These are phyloP conservation scores for Vigna reflexopilosa DNA, from an alignment of 306 rosid genomes.

Conservation along the genomic window DNA sequence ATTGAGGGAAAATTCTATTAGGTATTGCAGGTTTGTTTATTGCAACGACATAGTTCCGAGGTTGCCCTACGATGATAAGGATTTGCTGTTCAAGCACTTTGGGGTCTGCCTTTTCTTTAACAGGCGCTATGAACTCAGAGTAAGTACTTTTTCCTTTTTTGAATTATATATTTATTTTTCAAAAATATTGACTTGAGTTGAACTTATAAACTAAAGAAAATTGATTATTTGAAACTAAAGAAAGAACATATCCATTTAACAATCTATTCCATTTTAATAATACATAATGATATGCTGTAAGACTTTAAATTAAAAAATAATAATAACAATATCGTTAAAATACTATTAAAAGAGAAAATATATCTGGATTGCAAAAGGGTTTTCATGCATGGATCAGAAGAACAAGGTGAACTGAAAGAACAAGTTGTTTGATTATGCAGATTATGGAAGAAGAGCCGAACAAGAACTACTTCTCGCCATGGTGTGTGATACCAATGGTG, in stretches of 20 bases:
- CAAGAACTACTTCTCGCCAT: conserved; percentile 63
- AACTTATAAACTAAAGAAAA: too few species aligned
- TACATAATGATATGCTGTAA: too few species aligned
- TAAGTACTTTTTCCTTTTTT: conserved; percentile 10
- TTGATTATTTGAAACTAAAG: too few species aligned
- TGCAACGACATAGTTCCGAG: conserved; percentile 76
- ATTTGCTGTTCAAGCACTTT: conserved; percentile 78
- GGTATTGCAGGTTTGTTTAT: conserved; percentile 75
- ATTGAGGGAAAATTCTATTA: conserved; percentile 56
- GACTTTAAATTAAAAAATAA: too few species aligned
- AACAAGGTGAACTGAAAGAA: too few species aligned
- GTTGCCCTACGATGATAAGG: conserved; percentile 70
- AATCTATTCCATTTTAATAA: too few species aligned
- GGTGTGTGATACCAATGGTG: conserved; percentile 55
- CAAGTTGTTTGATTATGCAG: conserved; percentile 41
- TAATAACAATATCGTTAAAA: too few species aligned
- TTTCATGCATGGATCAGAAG: neutral
- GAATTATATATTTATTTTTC: neutral
- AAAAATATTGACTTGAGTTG: too few species aligned
- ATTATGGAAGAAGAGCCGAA: conserved; percentile 70
- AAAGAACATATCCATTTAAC: too few species aligned
- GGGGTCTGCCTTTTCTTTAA: conserved; percentile 71
- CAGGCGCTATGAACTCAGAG: conserved; percentile 60
- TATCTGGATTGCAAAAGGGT: neutral
- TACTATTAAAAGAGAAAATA: too few species aligned